Evolutionary conservation across 805 yeast genomes (phyloP).

Genomic region (Zygosaccharomyces pseudorouxii): DNA sequence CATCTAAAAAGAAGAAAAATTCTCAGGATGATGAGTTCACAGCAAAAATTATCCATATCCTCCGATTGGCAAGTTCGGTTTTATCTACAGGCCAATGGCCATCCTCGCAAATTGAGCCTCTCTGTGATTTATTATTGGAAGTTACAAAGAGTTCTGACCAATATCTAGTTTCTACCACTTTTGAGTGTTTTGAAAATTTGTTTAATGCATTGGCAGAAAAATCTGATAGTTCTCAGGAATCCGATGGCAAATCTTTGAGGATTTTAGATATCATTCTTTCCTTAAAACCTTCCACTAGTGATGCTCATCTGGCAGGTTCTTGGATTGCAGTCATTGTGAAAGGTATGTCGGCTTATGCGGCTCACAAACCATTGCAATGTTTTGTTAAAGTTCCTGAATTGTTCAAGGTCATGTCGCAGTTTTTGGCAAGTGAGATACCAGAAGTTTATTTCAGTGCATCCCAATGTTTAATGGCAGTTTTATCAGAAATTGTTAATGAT

Average conservation of each 20-base stretch:
- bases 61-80: conserved; percentile 71
- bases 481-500: conserved; percentile 64
- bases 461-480: conserved; percentile 77
- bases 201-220: conserved; percentile 26
- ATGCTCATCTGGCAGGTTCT: conserved; percentile 81
- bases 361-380: conserved; percentile 48
- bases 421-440: conserved; percentile 59
- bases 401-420: conserved; percentile 55
- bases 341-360: conserved; percentile 55
- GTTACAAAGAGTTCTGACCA: conserved; percentile 82
- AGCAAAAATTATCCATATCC: conserved; percentile 62
- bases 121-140: conserved; percentile 73
- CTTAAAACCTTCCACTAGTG: conserved; percentile 76
- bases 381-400: conserved; percentile 52
- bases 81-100: conserved; percentile 85
- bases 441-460: conserved; percentile 72
- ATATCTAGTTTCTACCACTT: conserved; percentile 74
- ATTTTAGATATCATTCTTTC: conserved; percentile 70
- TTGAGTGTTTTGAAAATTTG: conserved; percentile 55
- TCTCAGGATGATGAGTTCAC: conserved; percentile 45
- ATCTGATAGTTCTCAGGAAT: conserved; percentile 49
- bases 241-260: conserved; percentile 56
- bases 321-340: conserved; percentile 95
- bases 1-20: conserved; percentile 34
- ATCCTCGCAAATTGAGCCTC: conserved; percentile 52